These are phyloP conservation scores for Aureobasidium sp. DNA, from an alignment of 2,329 filamentous ascomycete species.

Conservation along the genomic window DNA sequence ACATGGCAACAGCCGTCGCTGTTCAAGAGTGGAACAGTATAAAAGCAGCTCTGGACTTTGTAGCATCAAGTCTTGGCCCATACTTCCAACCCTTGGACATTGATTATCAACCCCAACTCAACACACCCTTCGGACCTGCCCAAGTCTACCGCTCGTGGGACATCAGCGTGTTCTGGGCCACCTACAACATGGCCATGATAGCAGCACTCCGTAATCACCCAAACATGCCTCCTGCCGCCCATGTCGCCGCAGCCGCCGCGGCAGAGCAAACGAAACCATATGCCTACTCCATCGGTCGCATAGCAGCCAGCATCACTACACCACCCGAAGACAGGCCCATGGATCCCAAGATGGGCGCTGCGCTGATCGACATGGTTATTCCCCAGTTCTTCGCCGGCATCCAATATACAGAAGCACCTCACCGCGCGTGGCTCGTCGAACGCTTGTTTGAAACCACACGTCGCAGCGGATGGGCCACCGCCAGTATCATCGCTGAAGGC, in stretches of 20 bases:
- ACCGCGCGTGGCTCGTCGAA: constrained; percentile 71
- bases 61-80: constrained; percentile 60
- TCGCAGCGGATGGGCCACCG: constrained; percentile 81
- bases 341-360: constrained; percentile 70
- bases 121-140: constrained; percentile 74
- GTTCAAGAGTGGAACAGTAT: constrained; percentile 74
- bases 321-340: constrained; percentile 50
- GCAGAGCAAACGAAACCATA: constrained; percentile 48
- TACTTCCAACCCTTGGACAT: constrained; percentile 69
- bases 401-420: constrained; percentile 62
- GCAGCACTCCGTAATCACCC: constrained; percentile 77
- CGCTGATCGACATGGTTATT: constrained; percentile 74
- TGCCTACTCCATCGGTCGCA: constrained; percentile 26
- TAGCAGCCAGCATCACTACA: constrained; percentile 54
- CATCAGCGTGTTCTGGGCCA: constrained; percentile 82
- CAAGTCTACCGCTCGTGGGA: constrained; percentile 77
- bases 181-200: constrained; percentile 79
- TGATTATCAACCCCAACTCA: constrained; percentile 55
- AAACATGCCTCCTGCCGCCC: constrained; percentile 81
- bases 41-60: constrained; percentile 59
- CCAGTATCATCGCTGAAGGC: constrained; percentile 70
- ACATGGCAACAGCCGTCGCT: constrained; percentile 61
- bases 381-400: constrained; percentile 82
- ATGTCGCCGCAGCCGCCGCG: constrained; percentile 75
- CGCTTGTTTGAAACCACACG: constrained; percentile 68